phyloP scores from a whole-genome alignment of 495 filamentous ascomycete species.

The Penicillium desertorum region DNA sequence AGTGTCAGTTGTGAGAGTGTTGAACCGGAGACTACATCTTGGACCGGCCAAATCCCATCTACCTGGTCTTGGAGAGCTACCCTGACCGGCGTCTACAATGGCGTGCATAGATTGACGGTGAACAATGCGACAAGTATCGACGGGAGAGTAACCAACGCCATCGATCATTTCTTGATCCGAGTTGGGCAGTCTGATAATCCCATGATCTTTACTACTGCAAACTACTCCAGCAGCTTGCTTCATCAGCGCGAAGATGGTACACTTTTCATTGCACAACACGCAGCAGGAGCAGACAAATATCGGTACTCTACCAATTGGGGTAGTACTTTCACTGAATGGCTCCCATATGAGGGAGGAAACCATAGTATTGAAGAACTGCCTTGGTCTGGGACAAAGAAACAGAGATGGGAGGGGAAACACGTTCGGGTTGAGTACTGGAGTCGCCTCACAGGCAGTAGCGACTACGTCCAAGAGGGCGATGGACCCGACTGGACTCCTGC shows the following conservation, averaged over 20 bases:
- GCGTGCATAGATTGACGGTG: conserved; percentile 63
- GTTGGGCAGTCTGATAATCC: conserved; percentile 58
- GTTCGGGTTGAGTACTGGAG: conserved; percentile 69
- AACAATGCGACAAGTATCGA: conserved; percentile 49
- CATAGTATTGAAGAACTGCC: conserved; percentile 42
- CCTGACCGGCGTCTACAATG: conserved; percentile 61
- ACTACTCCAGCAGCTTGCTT: conserved; percentile 57
- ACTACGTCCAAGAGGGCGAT: conserved; percentile 65
- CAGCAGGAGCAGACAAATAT: conserved; percentile 63
- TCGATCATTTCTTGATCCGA: conserved; percentile 58
- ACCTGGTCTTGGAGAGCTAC: conserved; percentile 55
- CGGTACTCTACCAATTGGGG: conserved; percentile 65
- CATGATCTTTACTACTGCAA: conserved; percentile 57
- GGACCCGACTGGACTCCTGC: conserved; percentile 34
- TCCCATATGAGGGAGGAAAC: conserved; percentile 52
- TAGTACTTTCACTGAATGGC: conserved; percentile 60
- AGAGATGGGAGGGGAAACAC: conserved; percentile 66
- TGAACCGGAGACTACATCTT: conserved; percentile 23
- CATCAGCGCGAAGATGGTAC: conserved; percentile 38
- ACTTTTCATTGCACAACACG: conserved; percentile 57
- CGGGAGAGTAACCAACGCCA: conserved; percentile 42
- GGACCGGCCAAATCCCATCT: conserved; percentile 53
- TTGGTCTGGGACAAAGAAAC: conserved; percentile 62
- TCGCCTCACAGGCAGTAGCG: conserved; percentile 61
- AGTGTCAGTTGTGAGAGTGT: conserved; percentile 48